Evolutionary conservation across 768 basidiomycete species (phyloP).

Genomic region (Dacryopinax spathularia): DNA sequence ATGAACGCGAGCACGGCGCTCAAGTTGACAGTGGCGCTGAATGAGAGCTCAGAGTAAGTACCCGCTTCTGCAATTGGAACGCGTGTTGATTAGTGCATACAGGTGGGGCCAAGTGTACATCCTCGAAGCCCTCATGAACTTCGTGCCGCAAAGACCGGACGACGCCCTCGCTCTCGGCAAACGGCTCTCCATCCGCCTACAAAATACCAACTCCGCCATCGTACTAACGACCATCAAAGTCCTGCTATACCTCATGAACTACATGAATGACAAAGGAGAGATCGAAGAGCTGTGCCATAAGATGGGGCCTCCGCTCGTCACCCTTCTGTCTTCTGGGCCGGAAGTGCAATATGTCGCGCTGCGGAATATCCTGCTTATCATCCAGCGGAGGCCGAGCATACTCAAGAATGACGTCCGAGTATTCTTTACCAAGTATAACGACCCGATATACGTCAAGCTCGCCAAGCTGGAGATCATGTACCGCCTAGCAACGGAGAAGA

Average conservation of each 20-base stretch:
- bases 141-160: slow-evolving; percentile 71
- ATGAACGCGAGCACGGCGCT: slow-evolving; percentile 77
- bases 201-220: slow-evolving; percentile 99
- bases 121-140: slow-evolving; percentile 81
- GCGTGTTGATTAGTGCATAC: slow-evolving; percentile 6
- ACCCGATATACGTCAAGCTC: slow-evolving; percentile 96
- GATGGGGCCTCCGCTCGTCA: slow-evolving; percentile 95
- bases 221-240: slow-evolving; percentile 96
- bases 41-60: slow-evolving; percentile 93
- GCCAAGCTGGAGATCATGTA: slow-evolving; percentile 99
- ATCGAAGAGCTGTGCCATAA: slow-evolving; percentile 89
- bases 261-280: slow-evolving; percentile 79
- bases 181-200: slow-evolving; percentile 79
- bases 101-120: slow-evolving; percentile 99
- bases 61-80: neutral
- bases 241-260: slow-evolving; percentile 94
- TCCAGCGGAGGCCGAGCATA: slow-evolving; percentile 83
- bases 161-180: slow-evolving; percentile 96
- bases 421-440: slow-evolving; percentile 99
- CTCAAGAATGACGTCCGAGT: slow-evolving; percentile 96
- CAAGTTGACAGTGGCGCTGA: slow-evolving; percentile 77
- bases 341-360: slow-evolving; percentile 98
- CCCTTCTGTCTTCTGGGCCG: slow-evolving; percentile 87
- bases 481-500: slow-evolving; percentile 85
- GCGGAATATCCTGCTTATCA: slow-evolving; percentile 91